Percentiles rank a stretch among this genome's conserved stretches.
Evolutionary conservation across 164 flowering plant species (phyloP).

Genomic region (Chloranthus sessilifolius): DNA sequence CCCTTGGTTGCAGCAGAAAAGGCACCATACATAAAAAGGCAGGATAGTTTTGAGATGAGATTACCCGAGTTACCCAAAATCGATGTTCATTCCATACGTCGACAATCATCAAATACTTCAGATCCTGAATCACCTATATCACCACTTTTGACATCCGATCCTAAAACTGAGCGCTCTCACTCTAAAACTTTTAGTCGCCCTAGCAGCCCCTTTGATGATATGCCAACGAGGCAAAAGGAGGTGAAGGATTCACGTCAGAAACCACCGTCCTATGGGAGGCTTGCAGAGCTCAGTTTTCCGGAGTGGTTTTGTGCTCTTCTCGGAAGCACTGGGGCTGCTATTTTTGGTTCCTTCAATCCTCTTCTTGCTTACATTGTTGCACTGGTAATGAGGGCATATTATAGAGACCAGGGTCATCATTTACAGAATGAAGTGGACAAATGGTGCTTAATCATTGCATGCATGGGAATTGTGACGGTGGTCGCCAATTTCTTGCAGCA

Average conservation of each 20-base stretch:
- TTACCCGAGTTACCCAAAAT: conserved; percentile 85
- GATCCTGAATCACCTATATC: conserved; percentile 98
- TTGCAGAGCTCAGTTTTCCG: conserved; percentile 85
- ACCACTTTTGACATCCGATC: conserved; percentile 92
- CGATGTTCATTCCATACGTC: conserved; percentile 61
- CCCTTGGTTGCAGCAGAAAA: conserved; percentile 47
- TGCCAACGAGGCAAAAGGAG: conserved; percentile 33
- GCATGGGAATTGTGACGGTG: conserved; percentile 96
- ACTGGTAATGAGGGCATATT: conserved; percentile 64
- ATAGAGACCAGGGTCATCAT: conserved; percentile 43
- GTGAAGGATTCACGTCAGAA: conserved; percentile 38
- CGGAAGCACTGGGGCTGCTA: conserved; percentile 93
- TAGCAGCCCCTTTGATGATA: conserved; percentile 49
- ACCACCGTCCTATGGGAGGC: conserved; percentile 87
- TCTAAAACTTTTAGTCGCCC: conserved; percentile 95
- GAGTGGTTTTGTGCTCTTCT: conserved; percentile 98
- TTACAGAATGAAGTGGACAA: conserved; percentile 59
- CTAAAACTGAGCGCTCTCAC: conserved; percentile 92
- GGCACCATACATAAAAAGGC: conserved; percentile 72
- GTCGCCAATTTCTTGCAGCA: conserved; percentile 94
- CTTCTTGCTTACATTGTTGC: conserved; percentile 90
- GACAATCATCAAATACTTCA: conserved; percentile 52
- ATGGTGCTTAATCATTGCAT: conserved; percentile 88
- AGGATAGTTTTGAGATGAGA: conserved; percentile 94
- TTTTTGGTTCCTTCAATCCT: conserved; percentile 96